Evolutionary conservation across 768 basidiomycete species (phyloP).

Genomic region (Cubamyces sp.): DNA sequence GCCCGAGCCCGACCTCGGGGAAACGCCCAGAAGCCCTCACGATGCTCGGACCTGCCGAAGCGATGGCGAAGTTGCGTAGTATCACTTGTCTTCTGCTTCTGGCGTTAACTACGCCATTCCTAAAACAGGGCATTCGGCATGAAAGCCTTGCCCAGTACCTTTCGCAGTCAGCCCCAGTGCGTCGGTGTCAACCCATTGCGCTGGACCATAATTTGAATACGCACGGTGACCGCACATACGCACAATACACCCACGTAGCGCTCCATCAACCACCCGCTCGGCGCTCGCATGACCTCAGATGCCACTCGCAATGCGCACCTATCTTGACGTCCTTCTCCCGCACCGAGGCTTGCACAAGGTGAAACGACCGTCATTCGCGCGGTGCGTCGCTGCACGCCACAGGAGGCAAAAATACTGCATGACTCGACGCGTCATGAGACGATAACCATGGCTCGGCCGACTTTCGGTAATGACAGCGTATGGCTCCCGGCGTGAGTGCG

Average conservation of each 20-base stretch:
- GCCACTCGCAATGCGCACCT: not conserved
- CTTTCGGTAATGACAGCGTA: conserved; percentile 16
- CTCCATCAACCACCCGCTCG: not conserved
- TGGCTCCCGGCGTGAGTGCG: conserved; percentile 14
- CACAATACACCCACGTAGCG: not conserved
- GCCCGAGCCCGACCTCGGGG: conserved; percentile 11
- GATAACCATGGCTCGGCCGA: conserved; percentile 18
- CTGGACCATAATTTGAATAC: not conserved
- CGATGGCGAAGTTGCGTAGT: not conserved
- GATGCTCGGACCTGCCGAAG: conserved; percentile 14
- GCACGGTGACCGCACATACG: conserved; percentile 8
- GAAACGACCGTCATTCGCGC: conserved; percentile 14
- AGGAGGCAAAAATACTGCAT: not conserved
- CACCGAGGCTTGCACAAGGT: conserved; percentile 13
- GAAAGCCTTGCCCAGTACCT: not conserved
- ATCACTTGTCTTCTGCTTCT: not conserved
- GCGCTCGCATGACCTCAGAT: conserved; percentile 11
- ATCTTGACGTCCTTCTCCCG: conserved; percentile 17
- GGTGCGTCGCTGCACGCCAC: conserved; percentile 14
- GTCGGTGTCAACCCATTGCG: not conserved
- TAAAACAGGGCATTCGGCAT: not conserved
- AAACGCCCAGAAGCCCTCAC: conserved; percentile 18
- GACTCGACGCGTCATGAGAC: conserved; percentile 12
- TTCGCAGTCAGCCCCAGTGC: not conserved
- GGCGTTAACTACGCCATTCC: not conserved